phyloP scores from a whole-genome alignment of 306 rosid species.

The Leucaena leucocephala region DNA sequence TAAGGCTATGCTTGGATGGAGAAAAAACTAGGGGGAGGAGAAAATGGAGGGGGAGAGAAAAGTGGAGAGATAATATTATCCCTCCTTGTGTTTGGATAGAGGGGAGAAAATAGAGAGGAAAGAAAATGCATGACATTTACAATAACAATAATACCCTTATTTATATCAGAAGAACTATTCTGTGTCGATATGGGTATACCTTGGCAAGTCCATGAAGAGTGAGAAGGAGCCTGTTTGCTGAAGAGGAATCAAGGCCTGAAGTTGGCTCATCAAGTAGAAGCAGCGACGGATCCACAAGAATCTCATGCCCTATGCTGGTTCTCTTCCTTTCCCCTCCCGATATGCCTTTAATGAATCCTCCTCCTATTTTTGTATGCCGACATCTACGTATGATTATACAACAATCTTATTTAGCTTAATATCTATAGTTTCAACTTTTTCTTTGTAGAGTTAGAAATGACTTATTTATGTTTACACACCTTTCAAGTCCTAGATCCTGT shows the following conservation, averaged over 20 bases:
- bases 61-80: too few species aligned
- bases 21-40: too few species aligned
- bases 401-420: background rate
- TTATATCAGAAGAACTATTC: background rate
- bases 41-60: too few species aligned
- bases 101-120: too few species aligned
- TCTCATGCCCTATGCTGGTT: constrained; percentile 91
- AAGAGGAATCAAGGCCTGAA: constrained; percentile 93
- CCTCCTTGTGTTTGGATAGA: too few species aligned
- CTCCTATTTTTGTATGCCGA: constrained; percentile 83
- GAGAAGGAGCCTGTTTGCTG: constrained; percentile 78
- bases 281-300: constrained; percentile 92
- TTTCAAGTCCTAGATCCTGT: constrained; percentile 90
- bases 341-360: constrained; percentile 81
- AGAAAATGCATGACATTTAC: too few species aligned
- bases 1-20: too few species aligned
- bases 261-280: constrained; percentile 91
- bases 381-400: constrained; percentile 61
- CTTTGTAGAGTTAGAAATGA: background rate
- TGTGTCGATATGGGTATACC: constrained; percentile 44
- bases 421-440: too few species aligned
- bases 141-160: too few species aligned
- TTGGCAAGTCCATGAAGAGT: constrained; percentile 89
- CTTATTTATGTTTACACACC: constrained; percentile 44
- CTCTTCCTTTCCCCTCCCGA: constrained; percentile 97